Percentiles rank a stretch among this genome's conserved stretches.
These are phyloP conservation scores for Rhizopus stolonifer DNA, from an alignment of 371 early-diverging fungal genomes.

Conservation along the genomic window DNA sequence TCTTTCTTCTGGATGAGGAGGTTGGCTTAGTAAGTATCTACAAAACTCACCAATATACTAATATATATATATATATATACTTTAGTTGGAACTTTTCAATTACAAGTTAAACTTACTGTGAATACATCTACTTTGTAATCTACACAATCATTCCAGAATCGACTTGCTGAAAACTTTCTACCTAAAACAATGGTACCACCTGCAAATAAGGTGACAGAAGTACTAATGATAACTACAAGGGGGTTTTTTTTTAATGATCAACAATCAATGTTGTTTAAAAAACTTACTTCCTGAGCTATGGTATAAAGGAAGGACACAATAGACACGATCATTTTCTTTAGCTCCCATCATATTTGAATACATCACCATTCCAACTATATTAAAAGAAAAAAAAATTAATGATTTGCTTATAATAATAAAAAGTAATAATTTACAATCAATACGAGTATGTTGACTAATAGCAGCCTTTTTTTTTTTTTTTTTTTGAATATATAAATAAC, in stretches of 20 bases:
- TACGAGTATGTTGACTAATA: constrained; percentile 33
- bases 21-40: constrained; percentile 59
- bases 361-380: constrained; percentile 27
- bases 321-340: constrained; percentile 35
- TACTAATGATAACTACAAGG: constrained; percentile 36
- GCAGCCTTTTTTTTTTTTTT: no score
- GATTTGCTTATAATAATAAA: not conserved
- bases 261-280: no score
- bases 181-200: constrained; percentile 46
- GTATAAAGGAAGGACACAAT: constrained; percentile 53
- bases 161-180: constrained; percentile 49
- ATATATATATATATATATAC: no score
- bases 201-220: constrained; percentile 22
- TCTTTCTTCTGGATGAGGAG: constrained; percentile 48
- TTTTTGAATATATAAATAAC: not conserved
- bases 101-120: constrained; percentile 28
- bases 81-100: no score
- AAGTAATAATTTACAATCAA: constrained; percentile 20
- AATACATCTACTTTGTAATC: constrained; percentile 41
- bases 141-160: constrained; percentile 53
- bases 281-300: constrained; percentile 52
- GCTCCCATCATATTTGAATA: constrained; percentile 17
- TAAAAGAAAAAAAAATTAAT: constrained; percentile 1
- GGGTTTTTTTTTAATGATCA: no score
- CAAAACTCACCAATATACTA: constrained; percentile 73